Base-by-base conservation (phyloP, 192 early-diverging fungal genomes). In the Entrophospora sp. region DNA sequence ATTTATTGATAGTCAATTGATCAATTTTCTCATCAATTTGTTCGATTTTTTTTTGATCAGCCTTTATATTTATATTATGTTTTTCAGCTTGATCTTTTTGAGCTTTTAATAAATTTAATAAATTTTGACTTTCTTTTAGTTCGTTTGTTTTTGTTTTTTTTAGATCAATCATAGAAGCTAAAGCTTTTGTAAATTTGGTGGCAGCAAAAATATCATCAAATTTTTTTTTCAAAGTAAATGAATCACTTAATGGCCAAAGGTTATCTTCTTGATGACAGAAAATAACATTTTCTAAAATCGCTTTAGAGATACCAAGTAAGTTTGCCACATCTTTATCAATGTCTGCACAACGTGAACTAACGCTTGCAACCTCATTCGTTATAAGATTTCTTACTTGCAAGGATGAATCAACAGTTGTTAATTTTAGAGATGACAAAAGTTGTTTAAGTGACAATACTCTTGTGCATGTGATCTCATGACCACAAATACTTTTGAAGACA, bases 231-330 rank as follows among this genome's bases (percentile, higher is more conserved):
- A 99, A 65, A 4, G 81, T 65, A 3, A 76, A 62, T 0, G 95
- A 85, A 68, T 99, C 97, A 0, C 92, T 83, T 9, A 99, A 79
- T 13, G 97, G 97, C 95, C 97, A 99, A 70, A 87, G 91, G 44
- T 90, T 89, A 3, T 99, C 96, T 72, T 99, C 97, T 77, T 99
- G 97, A 71, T 97, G 95, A 73, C 95, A 97, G 66, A 99, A 98
- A 18, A 99, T 96, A 44, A 99, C 97, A 71, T 93, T 95, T 60
- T 99, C 95, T 30, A 99, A 71, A 35, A 99, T 93, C 0, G 97
- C 87, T 61, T 83, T 81, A 27, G 91, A 88, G 9, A 96, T 92
- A 5, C 97, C 97, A 10, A 99, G 76, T 61, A 93, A 89, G 32
- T 81, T 66, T 0, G 94, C 87, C 25, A 99, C 71, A 66, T 89